Percentiles rank a stretch among this genome's conserved stretches.
phyloP scores from a whole-genome alignment of 2,329 filamentous ascomycete genomes.

The Aspergillus calidoustus region DNA sequence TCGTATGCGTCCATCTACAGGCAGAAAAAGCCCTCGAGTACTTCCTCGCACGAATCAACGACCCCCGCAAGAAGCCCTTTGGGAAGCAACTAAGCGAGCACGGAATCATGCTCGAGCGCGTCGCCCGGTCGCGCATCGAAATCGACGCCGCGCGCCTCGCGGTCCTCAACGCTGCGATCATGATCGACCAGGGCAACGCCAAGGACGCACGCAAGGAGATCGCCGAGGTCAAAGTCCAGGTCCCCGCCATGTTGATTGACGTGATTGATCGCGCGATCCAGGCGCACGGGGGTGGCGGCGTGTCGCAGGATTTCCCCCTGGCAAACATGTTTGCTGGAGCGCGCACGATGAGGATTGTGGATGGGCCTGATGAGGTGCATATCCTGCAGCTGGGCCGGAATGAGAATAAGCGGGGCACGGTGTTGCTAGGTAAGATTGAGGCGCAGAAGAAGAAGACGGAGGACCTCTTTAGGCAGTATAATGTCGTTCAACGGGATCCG shows the following conservation, averaged over 20 bases:
- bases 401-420: constrained; percentile 57
- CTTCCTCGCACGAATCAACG: constrained; percentile 93
- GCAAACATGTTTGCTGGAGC: constrained; percentile 81
- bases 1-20: neutral
- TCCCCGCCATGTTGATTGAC: constrained; percentile 77
- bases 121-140: constrained; percentile 88
- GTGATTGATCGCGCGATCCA: constrained; percentile 96
- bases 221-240: constrained; percentile 92
- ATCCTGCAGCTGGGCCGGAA: constrained; percentile 62
- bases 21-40: constrained; percentile 93
- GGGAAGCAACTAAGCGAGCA: constrained; percentile 85
- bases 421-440: constrained; percentile 7
- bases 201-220: constrained; percentile 93
- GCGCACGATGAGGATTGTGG: constrained; percentile 81
- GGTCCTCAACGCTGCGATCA: constrained; percentile 92
- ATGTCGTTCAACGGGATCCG: neutral
- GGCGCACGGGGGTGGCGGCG: constrained; percentile 86
- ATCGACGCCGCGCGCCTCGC: constrained; percentile 89
- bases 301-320: constrained; percentile 91
- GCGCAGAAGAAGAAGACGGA: constrained; percentile 11
- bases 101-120: constrained; percentile 93
- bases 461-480: neutral
- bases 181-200: constrained; percentile 86
- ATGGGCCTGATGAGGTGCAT: constrained; percentile 97
- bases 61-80: constrained; percentile 87